These are phyloP conservation scores for Seminavis robusta DNA, from an alignment of 108 stramenopile genomes.

Conservation along the genomic window DNA sequence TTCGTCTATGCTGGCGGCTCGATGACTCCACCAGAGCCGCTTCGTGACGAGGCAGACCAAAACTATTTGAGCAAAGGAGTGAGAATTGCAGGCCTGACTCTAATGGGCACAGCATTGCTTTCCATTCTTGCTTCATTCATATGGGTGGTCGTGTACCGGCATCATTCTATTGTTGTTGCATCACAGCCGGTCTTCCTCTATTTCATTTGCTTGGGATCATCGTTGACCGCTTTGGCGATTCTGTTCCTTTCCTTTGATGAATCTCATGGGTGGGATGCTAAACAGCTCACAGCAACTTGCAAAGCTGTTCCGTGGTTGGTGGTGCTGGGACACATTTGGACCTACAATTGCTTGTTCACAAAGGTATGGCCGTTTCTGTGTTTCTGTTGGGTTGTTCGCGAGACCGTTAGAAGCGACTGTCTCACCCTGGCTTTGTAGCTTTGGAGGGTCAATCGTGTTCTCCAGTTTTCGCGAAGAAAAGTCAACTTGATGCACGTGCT, in stretches of 20 bases:
- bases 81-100: not conserved
- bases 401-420: too few species aligned
- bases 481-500: too few species aligned
- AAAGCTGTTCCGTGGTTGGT: conserved; percentile 40
- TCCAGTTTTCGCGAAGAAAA: too few species aligned
- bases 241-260: conserved; percentile 3
- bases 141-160: not conserved
- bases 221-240: not conserved
- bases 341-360: conserved; percentile 44
- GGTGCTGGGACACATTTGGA: conserved; percentile 36
- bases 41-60: conserved; percentile 7
- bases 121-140: not conserved
- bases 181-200: conserved; percentile 41
- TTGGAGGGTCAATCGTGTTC: too few species aligned
- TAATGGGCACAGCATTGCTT: not conserved
- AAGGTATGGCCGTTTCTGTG: conserved; percentile 63
- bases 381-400: too few species aligned
- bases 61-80: conserved; percentile 1
- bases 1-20: conserved; percentile 1
- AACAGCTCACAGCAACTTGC: conserved; percentile 19
- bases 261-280: conserved; percentile 9
- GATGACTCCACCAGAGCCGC: not conserved
- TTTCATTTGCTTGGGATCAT: conserved; percentile 17
- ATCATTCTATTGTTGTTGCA: not conserved
- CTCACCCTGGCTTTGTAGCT: too few species aligned